Evolutionary conservation across 306 rosid genomes (phyloP), one percentile per base, ranked within the genome.

Genomic region (Glycine latifolia): DNA sequence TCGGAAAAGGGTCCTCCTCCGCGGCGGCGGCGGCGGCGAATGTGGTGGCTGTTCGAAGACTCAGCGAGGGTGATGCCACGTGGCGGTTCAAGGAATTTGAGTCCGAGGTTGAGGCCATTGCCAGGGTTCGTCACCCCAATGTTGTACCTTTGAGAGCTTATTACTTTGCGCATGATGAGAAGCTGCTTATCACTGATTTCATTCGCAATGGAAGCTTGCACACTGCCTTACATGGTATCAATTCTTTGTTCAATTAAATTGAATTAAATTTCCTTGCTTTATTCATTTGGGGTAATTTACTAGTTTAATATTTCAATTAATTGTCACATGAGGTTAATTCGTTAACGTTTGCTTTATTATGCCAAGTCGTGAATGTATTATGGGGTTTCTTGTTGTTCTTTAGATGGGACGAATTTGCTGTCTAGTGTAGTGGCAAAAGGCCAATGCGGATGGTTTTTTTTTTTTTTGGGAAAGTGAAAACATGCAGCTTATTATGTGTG

Each of bases 81-180:
- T 93, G 91, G 98, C 73, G 86, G 83, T 82, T 84, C 2, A 93
- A 91, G 89, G 98, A 93, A 35, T 93, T 93, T 65, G 91, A 90
- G 70, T 60, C 77, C 9, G 94, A 91, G 82, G 87, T 91, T 80
- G 98, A 88, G 72, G 86, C 90, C n/a, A 88, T 93, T 6, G 97
- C 89, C 5, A 89, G 82, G 89, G 89, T 93, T 82, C 90, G 87
- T 49, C 98, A 93, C 84, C 94, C 94, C 1, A 93, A 90, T 72
- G 84, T 93, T 33, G 88, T 91, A 9, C 83, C 86, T 14, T 71
- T 93, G 83, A 86, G 97, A 71, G 98, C 98, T 53, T 91, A 91
- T 76, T 93, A 93, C 82, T 90, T 82, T 61, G 97, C 97, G 2
- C 70, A 54, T 55, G 97, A 93, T 74, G 98, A 93, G 91, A 93